Conservation (phyloP, 306 rosid genomes). For the Glycyrrhiza uralensis region DNA sequence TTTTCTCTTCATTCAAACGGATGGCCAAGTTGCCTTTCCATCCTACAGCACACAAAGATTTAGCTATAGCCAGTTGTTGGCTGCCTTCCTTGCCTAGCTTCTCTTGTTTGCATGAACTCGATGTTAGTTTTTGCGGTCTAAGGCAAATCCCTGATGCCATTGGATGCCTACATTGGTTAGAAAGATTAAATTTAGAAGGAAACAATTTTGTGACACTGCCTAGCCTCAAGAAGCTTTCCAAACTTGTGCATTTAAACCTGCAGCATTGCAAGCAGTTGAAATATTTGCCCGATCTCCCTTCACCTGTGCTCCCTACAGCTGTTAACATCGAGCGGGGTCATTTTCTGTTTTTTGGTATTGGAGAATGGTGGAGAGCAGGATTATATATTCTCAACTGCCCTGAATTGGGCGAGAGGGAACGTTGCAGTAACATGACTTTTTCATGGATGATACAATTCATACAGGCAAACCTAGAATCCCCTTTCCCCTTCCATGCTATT, state of each 20-base stretch:
- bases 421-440: not conserved
- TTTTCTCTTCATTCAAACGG: not conserved
- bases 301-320: not conserved
- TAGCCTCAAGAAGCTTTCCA: not conserved
- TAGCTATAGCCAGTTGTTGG: not conserved
- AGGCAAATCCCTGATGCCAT: not conserved
- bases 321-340: not conserved
- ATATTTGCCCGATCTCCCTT: not conserved
- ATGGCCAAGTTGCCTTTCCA: not conserved
- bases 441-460: not conserved
- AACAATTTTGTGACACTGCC: not conserved
- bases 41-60: not conserved
- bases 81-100: not conserved
- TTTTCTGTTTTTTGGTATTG: too few species aligned
- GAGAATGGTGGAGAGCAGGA: not conserved
- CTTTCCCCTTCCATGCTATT: not conserved
- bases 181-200: not conserved
- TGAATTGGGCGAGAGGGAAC: not conserved
- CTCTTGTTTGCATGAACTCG: not conserved
- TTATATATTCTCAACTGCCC: not conserved
- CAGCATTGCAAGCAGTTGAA: not conserved
- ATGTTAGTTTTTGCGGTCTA: not conserved
- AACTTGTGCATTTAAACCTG: not conserved
- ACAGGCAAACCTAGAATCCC: not conserved
- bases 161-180: not conserved